Conservation (phyloP, 176 grass and related monocot species). For the Oryza meridionalis region DNA sequence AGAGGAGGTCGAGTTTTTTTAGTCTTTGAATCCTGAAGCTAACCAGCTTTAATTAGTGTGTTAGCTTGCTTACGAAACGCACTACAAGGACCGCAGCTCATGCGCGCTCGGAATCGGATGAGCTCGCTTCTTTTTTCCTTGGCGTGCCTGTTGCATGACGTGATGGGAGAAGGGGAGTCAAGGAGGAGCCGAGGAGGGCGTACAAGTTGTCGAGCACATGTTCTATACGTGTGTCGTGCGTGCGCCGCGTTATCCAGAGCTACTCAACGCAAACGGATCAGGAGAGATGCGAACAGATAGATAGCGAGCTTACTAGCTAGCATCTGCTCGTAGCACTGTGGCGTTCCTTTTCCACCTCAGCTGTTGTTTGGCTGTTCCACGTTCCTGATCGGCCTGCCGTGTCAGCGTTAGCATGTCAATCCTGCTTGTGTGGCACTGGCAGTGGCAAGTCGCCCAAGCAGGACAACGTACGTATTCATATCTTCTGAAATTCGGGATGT, state of each 20-base stretch:
- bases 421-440: slow-evolving; percentile 38
- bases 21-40: not conserved
- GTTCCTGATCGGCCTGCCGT: not conserved
- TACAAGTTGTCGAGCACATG: not conserved
- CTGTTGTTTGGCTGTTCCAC: not conserved
- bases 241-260: slow-evolving; percentile 18
- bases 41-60: too few relatives aligned
- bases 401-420: slow-evolving; percentile 31
- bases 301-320: not conserved
- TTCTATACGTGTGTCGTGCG: not conserved
- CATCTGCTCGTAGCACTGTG: too few relatives aligned
- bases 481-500: not conserved
- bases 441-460: not conserved
- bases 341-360: slow-evolving; percentile 16
- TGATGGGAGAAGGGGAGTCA: not conserved
- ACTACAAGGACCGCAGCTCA: not conserved
- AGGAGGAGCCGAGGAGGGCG: too few relatives aligned
- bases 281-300: not conserved
- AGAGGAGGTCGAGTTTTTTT: too few relatives aligned
- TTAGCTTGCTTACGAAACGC: too few relatives aligned
- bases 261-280: not conserved
- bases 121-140: not conserved
- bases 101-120: too few relatives aligned
- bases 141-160: not conserved
- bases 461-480: not conserved